Evolutionary conservation across 2,329 filamentous ascomycete species (phyloP).

Genomic region (Incumbomyces lentus): DNA sequence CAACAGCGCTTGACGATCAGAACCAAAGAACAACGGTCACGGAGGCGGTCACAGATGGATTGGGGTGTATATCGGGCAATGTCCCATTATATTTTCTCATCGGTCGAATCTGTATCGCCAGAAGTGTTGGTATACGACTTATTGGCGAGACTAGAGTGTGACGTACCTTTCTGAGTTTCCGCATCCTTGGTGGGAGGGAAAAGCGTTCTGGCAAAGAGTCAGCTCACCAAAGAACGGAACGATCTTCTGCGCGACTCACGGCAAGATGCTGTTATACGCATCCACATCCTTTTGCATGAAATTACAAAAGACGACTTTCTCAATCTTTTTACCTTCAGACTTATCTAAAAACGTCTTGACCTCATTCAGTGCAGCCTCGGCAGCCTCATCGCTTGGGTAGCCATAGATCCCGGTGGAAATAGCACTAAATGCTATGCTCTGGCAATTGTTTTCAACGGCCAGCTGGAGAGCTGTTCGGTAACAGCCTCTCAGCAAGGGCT

Average conservation of each 20-base stretch:
- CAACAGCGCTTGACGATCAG: background rate
- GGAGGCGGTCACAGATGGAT: conserved; percentile 1
- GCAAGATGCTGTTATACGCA: conserved; percentile 60
- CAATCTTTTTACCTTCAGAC: conserved; percentile 39
- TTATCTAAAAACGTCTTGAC: conserved; percentile 46
- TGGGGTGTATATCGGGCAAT: background rate
- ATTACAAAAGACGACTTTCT: conserved; percentile 73
- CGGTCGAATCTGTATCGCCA: conserved; percentile 9
- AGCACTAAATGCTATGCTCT: conserved; percentile 68
- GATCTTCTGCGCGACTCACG: conserved; percentile 48
- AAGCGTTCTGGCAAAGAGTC: conserved; percentile 28
- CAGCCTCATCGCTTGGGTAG: conserved; percentile 67
- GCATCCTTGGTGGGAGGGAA: conserved; percentile 39
- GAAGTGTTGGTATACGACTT: conserved; percentile 5
- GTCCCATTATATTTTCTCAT: conserved; percentile 9
- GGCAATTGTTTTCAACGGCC: conserved; percentile 56
- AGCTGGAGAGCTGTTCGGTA: conserved; percentile 63
- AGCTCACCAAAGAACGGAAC: background rate
- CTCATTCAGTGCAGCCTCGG: conserved; percentile 56
- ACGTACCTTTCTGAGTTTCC: conserved; percentile 22
- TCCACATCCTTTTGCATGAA: conserved; percentile 68
- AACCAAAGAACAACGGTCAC: background rate
- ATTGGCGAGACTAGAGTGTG: conserved; percentile 7
- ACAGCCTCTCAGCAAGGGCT: conserved; percentile 46
- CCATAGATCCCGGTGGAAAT: conserved; percentile 86